Evolutionary conservation across 2,329 filamentous ascomycete genomes (phyloP), one percentile per base, ranked within the genome.

Genomic region (Scedosporium apiospermum): DNA sequence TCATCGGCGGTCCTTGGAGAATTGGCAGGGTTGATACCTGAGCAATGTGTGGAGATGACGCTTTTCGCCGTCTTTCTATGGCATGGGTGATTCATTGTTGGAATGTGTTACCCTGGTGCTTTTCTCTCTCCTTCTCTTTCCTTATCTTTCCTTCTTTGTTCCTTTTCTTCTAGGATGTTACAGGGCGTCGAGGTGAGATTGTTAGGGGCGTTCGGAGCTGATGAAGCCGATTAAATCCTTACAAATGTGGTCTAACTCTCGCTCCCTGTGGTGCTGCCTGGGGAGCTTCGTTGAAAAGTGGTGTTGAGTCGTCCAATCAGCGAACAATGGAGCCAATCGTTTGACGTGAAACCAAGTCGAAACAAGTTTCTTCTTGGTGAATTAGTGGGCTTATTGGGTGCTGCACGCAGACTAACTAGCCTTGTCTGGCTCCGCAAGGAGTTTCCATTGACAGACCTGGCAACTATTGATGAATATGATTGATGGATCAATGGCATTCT

Each of bases 331-430:
- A 10, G 55, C 55, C 12, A 6, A 18, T 58, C 2, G 34, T 38
- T 12, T 14, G 34, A 38, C 10, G 18, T 53, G 59, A 61, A 61
- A 61, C 59, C 44, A 38, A 61, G 59, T 61, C 44, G 59, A 61
- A 61, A 61, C 59, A 51, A 53, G 26, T 61, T 53, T 51, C 34
- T 9, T 38, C 10, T 9, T 18, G 10, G 10, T 26, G 38, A 49
- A 4, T 21, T 18, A n/a, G 18, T 23, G 23, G 42, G 23, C 6
- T 30, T 55, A 9, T 10, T 23, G 6, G 21, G 23, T 2, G n/a
- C 10, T 9, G n/a, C 10, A 53, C 3, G 30, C 30, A 34, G 30
- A 6, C 44, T 23, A 49, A 6, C 44, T 23, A 49, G 16, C 44
- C 44, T 49, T n/a, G 10, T 18, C n/a, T n/a, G 14, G 16, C 44